phyloP scores from a whole-genome alignment of 768 basidiomycete genomes.

The Termitomyces titanicus region DNA sequence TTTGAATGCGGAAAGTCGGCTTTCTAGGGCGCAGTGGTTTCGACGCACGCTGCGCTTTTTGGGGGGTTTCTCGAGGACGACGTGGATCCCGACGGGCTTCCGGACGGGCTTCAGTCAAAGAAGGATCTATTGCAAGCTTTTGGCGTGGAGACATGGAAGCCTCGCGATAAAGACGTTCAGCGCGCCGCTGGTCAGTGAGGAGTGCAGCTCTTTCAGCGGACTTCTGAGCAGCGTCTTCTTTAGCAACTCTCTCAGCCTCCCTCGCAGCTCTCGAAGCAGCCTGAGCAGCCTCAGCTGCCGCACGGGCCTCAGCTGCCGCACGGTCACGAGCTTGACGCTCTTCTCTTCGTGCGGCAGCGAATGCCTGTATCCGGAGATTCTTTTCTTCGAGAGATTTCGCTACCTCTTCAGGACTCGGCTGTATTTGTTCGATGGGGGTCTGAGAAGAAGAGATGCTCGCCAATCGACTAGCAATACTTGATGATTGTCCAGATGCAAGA shows the following conservation, averaged over 20 bases:
- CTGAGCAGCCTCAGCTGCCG: not conserved
- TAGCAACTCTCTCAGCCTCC: not conserved
- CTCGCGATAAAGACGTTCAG: conserved; percentile 21
- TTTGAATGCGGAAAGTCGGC: not conserved
- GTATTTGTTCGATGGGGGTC: not conserved
- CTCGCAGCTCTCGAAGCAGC: not conserved
- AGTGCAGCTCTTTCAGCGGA: conserved; percentile 1
- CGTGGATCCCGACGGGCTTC: not conserved
- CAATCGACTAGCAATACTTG: conserved; percentile 20
- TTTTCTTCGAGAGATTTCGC: not conserved
- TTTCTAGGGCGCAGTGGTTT: not conserved
- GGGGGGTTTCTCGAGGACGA: not conserved
- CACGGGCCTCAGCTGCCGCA: not conserved
- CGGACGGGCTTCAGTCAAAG: not conserved
- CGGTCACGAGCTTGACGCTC: conserved; percentile 5
- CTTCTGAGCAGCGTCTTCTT: not conserved
- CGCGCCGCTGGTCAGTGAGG: conserved; percentile 18
- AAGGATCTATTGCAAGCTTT: not conserved
- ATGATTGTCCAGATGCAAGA: conserved; percentile 19
- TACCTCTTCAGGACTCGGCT: not conserved
- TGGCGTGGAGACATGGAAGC: not conserved
- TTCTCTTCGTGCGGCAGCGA: not conserved
- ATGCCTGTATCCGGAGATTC: not conserved
- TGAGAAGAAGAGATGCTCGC: conserved; percentile 5
- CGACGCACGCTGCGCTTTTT: not conserved